These are phyloP conservation scores for Nemania sp. DNA, from an alignment of 2,329 filamentous ascomycete species.

Conservation along the genomic window DNA sequence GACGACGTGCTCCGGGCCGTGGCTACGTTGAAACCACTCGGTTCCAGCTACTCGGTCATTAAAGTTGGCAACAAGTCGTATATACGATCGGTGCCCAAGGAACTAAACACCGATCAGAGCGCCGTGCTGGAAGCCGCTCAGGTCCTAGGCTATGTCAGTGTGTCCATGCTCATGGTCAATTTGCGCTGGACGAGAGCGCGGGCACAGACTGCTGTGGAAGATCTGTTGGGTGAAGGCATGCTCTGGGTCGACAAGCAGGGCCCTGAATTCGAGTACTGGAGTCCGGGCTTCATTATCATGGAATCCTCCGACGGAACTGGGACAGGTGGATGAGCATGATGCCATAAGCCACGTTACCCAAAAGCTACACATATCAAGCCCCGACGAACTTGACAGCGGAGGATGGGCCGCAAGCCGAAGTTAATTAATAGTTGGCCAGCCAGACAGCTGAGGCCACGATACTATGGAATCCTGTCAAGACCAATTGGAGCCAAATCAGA, in stretches of 20 bases:
- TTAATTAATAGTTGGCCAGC: neutral
- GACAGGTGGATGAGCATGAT: constrained; percentile 29
- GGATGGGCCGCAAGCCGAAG: neutral
- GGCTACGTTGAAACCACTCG: constrained; percentile 82
- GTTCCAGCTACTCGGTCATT: constrained; percentile 84
- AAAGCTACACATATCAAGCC: neutral
- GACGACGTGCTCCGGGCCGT: constrained; percentile 93
- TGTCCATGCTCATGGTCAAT: constrained; percentile 87
- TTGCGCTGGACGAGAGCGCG: constrained; percentile 82
- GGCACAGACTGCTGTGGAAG: constrained; percentile 87
- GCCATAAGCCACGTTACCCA: neutral
- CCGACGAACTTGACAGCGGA: neutral
- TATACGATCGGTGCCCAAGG: constrained; percentile 90
- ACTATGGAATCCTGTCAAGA: no score
- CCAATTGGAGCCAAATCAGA: no score
- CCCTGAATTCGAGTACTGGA: constrained; percentile 93
- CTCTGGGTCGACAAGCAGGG: constrained; percentile 92
- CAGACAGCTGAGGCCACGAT: neutral
- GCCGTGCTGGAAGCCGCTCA: constrained; percentile 91
- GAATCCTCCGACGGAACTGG: constrained; percentile 28
- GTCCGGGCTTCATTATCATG: constrained; percentile 68
- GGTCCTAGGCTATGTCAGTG: constrained; percentile 84
- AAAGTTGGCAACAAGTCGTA: constrained; percentile 83
- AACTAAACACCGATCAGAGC: constrained; percentile 92
- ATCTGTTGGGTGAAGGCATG: constrained; percentile 84